Conservation (phyloP, 306 rosid genomes). For the Inga leiocalycina region DNA sequence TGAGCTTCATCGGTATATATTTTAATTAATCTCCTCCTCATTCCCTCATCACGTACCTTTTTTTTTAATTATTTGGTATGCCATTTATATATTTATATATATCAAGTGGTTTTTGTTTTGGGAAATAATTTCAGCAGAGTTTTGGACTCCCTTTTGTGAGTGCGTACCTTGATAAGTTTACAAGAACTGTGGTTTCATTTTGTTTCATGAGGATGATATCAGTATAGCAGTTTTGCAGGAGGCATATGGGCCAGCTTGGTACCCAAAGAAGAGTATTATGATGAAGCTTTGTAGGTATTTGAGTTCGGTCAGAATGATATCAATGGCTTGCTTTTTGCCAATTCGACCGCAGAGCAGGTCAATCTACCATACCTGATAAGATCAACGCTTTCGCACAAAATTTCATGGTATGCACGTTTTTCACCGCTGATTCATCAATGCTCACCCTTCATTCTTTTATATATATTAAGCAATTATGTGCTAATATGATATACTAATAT, state of each 20-base stretch:
- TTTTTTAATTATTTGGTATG: no score
- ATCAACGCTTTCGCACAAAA: background rate
- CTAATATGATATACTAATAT: background rate
- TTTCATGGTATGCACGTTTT: background rate
- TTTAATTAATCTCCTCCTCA: no score
- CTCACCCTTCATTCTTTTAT: no score
- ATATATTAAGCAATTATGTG: no score
- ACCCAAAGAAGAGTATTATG: background rate
- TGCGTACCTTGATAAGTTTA: background rate
- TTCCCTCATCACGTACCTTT: no score
- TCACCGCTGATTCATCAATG: background rate
- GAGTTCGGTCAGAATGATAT: background rate
- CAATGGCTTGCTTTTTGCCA: background rate
- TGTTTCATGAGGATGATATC: background rate
- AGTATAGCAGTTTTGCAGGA: background rate
- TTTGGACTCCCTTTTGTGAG: no score
- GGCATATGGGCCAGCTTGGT: background rate
- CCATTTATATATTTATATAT: no score
- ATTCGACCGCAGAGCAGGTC: background rate
- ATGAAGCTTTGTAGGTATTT: background rate
- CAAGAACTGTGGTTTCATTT: no score
- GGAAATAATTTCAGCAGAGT: no score
- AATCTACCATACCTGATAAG: background rate
- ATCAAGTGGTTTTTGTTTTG: no score
- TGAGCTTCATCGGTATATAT: no score